Base-by-base conservation (phyloP, 371 early-diverging fungal genomes). In the Mucor indicus region DNA sequence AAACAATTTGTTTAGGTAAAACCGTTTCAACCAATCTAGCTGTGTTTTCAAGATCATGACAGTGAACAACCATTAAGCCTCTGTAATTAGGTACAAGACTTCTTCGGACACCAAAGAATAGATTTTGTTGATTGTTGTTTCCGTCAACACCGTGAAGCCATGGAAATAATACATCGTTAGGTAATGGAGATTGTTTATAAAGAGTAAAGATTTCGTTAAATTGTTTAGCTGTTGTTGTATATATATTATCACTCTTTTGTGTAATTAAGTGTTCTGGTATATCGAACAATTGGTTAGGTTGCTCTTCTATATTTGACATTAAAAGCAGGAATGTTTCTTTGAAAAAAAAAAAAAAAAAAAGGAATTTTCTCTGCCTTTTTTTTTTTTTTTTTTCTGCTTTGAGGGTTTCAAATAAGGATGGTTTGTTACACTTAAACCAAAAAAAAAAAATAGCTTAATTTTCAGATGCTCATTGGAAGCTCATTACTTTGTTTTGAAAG, bases 121-220 rank as follows among this genome's bases (percentile, higher is more conserved):
- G 51, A 50, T 79, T 79, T 43, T 84, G 84, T 15, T 64, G 67
- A 36, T 57, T 55, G 37, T 53, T 71, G 0, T 50, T 46, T 8
- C 84, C 84, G 36, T 81, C 79, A 6, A 84, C 79, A 19, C 82
- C 84, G 55, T 84, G 84, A 0, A 84, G 62, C 84, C 84, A 84
- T 3, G 84, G 84, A 62, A 84, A 84, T 33, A 84, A 57, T 15
- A 77, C 62, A 31, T 79, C 67, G 20, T 73, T 62, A 4, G 84
- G 84, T 25, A 81, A 47, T 1, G 79, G 78, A 4, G 69, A 60
- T 1, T 61, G 45, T 29, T 62, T 47, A 43, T 77, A 81, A 2
- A 10, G 11, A 2, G 39, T 31, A 13, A 62, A 37, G 2, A 60
- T 32, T 3, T 38, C 7, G 9, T 15, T 24, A 48, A 35, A 58